Percentiles rank a stretch among this genome's conserved stretches.
These are phyloP conservation scores for Leucocoprinus sp. DNA, from an alignment of 768 basidiomycete species.

Conservation along the genomic window DNA sequence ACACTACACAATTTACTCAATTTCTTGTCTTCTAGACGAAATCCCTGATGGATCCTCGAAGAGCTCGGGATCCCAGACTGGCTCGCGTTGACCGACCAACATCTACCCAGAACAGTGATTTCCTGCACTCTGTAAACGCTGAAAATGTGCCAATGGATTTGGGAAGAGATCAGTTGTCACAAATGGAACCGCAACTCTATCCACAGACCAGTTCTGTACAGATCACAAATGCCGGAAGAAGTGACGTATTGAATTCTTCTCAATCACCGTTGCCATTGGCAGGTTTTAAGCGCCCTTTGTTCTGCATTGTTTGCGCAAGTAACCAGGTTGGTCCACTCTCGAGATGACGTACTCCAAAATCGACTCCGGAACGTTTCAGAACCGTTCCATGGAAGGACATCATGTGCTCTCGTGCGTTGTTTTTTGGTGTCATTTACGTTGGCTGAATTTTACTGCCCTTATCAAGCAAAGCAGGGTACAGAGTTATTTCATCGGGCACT, in stretches of 20 bases:
- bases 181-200: conserved; percentile 7
- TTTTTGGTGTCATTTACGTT: conserved; percentile 7
- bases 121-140: conserved; percentile 9
- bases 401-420: conserved; percentile 72
- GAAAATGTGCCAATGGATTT: conserved; percentile 6
- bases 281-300: conserved; percentile 67
- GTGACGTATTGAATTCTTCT: not conserved
- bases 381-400: conserved; percentile 98
- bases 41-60: conserved; percentile 63
- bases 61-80: conserved; percentile 75
- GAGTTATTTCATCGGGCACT: conserved; percentile 91
- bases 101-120: conserved; percentile 22
- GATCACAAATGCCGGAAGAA: conserved; percentile 1
- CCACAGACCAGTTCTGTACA: not conserved
- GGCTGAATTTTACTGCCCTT: conserved; percentile 4
- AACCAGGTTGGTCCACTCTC: conserved; percentile 67
- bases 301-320: conserved; percentile 99
- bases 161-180: not conserved
- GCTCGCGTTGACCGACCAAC: conserved; percentile 61
- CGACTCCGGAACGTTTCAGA: conserved; percentile 40
- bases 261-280: conserved; percentile 6
- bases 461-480: conserved; percentile 79
- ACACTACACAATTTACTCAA: not conserved
- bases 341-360: not conserved
- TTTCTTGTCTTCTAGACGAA: conserved; percentile 12